These are phyloP conservation scores for Kwoniella shivajii DNA, from an alignment of 1,284 basidiomycete species.

Conservation along the genomic window DNA sequence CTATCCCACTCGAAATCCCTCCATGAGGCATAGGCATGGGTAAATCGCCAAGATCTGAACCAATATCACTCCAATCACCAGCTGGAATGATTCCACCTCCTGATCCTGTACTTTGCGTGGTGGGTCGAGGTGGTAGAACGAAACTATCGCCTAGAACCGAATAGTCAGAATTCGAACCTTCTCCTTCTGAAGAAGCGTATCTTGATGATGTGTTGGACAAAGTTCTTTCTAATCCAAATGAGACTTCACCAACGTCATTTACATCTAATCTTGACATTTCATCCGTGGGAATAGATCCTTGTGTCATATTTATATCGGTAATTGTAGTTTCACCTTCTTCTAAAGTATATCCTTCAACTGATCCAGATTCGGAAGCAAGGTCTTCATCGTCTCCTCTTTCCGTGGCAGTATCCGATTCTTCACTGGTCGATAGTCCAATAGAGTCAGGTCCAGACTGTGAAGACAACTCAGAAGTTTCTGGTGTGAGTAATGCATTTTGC, in stretches of 20 bases:
- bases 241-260: not conserved
- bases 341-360: constrained; percentile 29
- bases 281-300: too few species aligned
- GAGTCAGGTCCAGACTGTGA: constrained; percentile 30
- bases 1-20: not conserved
- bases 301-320: too few species aligned
- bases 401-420: constrained; percentile 16
- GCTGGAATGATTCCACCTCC: not conserved
- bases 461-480: constrained; percentile 46
- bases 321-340: constrained; percentile 11
- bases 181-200: constrained; percentile 49
- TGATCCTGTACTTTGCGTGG: not conserved
- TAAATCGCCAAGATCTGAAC: constrained; percentile 13
- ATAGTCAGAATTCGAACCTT: constrained; percentile 29
- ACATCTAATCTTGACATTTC: constrained; percentile 7
- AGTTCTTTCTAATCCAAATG: constrained; percentile 13
- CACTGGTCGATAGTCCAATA: constrained; percentile 2
- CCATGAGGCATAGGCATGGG: not conserved
- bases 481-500: constrained; percentile 34
- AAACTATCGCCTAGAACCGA: constrained; percentile 30
- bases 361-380: constrained; percentile 14
- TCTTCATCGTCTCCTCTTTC: constrained; percentile 28
- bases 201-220: constrained; percentile 36
- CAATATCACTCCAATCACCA: constrained; percentile 15
- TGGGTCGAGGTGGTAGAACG: constrained; percentile 16